These are phyloP conservation scores for Barnettozyma siamensis DNA, from an alignment of 805 yeast species.

Conservation along the genomic window DNA sequence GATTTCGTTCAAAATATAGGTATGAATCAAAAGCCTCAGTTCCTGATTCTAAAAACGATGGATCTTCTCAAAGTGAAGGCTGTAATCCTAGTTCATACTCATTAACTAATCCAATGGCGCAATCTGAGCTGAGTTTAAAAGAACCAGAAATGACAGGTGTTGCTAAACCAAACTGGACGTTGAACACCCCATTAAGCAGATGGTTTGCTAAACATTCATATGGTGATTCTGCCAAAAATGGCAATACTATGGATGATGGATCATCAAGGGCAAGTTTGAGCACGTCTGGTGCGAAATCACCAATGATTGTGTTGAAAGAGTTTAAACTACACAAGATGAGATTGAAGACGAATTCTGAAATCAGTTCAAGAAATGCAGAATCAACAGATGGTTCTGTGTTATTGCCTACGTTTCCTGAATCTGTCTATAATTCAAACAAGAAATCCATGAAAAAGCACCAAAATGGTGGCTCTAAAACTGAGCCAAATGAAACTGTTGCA, in stretches of 20 bases:
- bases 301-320: conserved; percentile 21
- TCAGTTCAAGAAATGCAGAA: conserved; percentile 14
- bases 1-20: neutral
- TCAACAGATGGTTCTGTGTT: neutral
- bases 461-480: too few species aligned
- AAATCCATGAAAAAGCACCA: conserved; percentile 9
- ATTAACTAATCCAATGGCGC: neutral
- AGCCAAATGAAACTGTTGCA: conserved; percentile 6
- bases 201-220: conserved; percentile 23
- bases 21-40: neutral
- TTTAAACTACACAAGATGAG: conserved; percentile 15
- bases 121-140: conserved; percentile 18
- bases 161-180: conserved; percentile 16
- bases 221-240: conserved; percentile 2
- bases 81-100: neutral
- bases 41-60: neutral
- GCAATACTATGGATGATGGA: neutral
- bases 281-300: conserved; percentile 20
- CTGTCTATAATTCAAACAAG: conserved; percentile 5
- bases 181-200: conserved; percentile 23
- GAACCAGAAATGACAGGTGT: conserved; percentile 11
- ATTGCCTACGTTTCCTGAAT: conserved; percentile 20
- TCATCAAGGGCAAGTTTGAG: conserved; percentile 18
- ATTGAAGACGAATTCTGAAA: conserved; percentile 3
- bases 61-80: neutral